phyloP scores from a whole-genome alignment of 208 protist genomes.

The Trypanosoma rangeli region DNA sequence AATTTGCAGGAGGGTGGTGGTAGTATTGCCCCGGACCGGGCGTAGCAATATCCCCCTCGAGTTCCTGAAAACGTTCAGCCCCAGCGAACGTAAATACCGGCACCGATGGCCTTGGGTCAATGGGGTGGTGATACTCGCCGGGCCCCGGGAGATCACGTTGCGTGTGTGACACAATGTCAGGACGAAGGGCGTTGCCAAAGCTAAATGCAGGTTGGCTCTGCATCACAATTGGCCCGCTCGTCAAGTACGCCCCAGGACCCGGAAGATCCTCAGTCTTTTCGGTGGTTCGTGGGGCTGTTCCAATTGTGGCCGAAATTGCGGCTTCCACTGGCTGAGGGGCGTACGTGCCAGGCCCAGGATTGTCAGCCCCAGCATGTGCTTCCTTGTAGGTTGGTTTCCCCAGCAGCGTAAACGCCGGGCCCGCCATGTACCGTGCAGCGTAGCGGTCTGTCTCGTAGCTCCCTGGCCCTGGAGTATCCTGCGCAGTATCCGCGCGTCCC shows the following conservation, averaged over 20 bases:
- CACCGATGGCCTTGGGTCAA: conserved; percentile 14
- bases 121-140: conserved; percentile 33
- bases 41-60: background rate
- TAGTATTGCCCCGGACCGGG: conserved; percentile 31
- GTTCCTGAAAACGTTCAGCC: conserved; percentile 22
- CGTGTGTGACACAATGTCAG: background rate
- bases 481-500: background rate
- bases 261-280: conserved; percentile 14
- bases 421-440: conserved; percentile 13
- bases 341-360: conserved; percentile 47
- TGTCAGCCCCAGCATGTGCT: background rate
- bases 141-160: conserved; percentile 5
- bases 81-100: conserved; percentile 29
- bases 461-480: conserved; percentile 32
- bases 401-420: conserved; percentile 24
- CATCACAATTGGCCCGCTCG: conserved; percentile 26
- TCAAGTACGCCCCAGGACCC: conserved; percentile 31
- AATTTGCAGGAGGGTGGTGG: background rate
- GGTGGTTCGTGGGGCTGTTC: conserved; percentile 6
- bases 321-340: conserved; percentile 24
- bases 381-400: conserved; percentile 22
- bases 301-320: conserved; percentile 19
- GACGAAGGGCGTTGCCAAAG: conserved; percentile 21
- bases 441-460: conserved; percentile 31
- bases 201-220: conserved; percentile 15